Conservation (phyloP, 2,329 filamentous ascomycete genomes). For the Eurotiales sp. region DNA sequence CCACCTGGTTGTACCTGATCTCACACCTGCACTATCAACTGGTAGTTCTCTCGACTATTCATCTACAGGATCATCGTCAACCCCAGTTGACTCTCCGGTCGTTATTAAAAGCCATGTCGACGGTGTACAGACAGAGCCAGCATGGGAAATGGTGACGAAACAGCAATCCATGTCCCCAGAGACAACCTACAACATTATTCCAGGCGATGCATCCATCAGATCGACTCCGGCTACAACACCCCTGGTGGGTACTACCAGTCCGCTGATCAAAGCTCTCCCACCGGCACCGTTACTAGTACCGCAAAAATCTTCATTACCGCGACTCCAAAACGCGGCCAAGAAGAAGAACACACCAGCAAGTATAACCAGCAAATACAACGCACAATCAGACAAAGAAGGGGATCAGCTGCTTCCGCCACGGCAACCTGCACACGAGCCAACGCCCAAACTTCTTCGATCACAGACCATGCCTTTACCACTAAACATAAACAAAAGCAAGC, state of each 20-base stretch:
- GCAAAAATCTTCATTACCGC: not conserved
- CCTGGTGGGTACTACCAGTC: not conserved
- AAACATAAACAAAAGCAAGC: slow-evolving; percentile 5
- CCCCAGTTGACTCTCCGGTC: slow-evolving; percentile 1
- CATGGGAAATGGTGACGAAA: slow-evolving; percentile 23
- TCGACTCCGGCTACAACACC: slow-evolving; percentile 8
- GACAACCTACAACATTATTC: not conserved
- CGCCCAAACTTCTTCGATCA: not conserved
- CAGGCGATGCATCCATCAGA: not conserved
- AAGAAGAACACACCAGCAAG: not conserved
- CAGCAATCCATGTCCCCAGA: not conserved
- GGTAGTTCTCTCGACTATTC: slow-evolving; percentile 2
- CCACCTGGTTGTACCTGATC: slow-evolving; percentile 6
- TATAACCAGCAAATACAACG: not conserved
- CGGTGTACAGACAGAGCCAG: slow-evolving; percentile 18
- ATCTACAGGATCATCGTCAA: slow-evolving; percentile 9
- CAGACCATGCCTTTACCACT: slow-evolving; percentile 12
- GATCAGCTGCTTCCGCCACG: not conserved
- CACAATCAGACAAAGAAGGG: not conserved
- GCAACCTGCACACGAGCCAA: not conserved
- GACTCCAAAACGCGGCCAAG: not conserved
- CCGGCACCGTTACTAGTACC: not conserved
- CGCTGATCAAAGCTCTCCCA: not conserved
- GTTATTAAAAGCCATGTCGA: slow-evolving; percentile 18
- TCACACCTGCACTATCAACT: slow-evolving; percentile 11